phyloP scores from a whole-genome alignment of 352 stramenopile species.

The Pythium rhizo-oryzae region DNA sequence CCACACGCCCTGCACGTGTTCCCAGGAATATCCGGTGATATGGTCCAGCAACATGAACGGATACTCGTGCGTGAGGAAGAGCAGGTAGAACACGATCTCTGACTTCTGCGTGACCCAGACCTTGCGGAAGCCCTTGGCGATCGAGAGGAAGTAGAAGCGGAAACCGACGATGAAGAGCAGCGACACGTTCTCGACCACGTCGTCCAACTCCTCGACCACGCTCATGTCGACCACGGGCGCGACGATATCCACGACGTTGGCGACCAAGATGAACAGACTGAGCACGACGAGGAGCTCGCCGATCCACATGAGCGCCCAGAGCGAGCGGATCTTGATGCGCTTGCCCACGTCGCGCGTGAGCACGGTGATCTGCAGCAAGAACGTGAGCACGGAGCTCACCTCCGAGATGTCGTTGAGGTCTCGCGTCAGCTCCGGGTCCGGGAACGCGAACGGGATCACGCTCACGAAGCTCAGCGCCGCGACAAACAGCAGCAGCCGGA shows the following conservation, averaged over 20 bases:
- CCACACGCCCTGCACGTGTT: constrained; percentile 15
- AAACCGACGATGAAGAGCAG: constrained; percentile 41
- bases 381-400: constrained; percentile 24
- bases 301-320: background rate
- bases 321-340: constrained; percentile 21
- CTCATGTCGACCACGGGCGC: constrained; percentile 19
- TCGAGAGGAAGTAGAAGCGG: constrained; percentile 40
- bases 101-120: constrained; percentile 6
- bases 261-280: background rate
- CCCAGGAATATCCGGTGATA: background rate
- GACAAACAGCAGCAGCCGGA: constrained; percentile 12
- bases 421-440: background rate
- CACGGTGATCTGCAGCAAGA: constrained; percentile 32
- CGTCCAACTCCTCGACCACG: constrained; percentile 2
- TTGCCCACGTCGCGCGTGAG: constrained; percentile 23
- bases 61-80: constrained; percentile 13
- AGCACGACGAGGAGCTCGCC: background rate
- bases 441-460: constrained; percentile 22
- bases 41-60: constrained; percentile 1
- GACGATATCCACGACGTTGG: constrained; percentile 22
- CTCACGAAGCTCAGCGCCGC: constrained; percentile 14
- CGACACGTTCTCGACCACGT: constrained; percentile 16
- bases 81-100: constrained; percentile 6
- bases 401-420: constrained; percentile 30
- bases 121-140: constrained; percentile 18